Evolutionary conservation across 2,329 filamentous ascomycete genomes (phyloP), one percentile per base, ranked within the genome.

Genomic region (Alternaria tenuissima): DNA sequence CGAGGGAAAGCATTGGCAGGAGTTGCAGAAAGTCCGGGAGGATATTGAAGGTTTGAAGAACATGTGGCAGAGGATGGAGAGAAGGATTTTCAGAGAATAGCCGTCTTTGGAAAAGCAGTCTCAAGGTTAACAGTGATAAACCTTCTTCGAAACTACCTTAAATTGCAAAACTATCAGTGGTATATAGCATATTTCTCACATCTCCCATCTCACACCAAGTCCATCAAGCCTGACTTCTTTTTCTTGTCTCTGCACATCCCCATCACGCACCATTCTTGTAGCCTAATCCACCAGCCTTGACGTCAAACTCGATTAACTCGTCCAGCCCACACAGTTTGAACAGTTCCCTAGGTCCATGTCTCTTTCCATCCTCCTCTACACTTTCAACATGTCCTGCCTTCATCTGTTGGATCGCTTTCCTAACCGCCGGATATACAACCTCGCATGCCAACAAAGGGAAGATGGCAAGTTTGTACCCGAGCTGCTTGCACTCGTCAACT

Each of bases 401-500:
- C 61, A 78, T 60, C 61, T 76, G 67, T 56, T 63, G 65, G 11
- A 74, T 60, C 16, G 74, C 75, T 47, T 62, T 72, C 56, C 65
- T 66, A 1, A 78, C 73, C 2, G 71, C 74, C 0, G 73, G 73
- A 61, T 76, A 77, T 24, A 77, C 74, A 30, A 73, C 68, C 59
- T 76, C 74, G 4, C 76, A 64, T 1, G 65, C 70, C 48, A 76
- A 26, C 7, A 61, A 63, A 5, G 86, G 85, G 68, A 85, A 87
- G 57, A 89, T 89, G 47, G 87, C 84, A 57, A 89, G 80, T 59
- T 82, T 81, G 74, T 86, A 89, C 0, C 87, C 87, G 67, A 88
- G 79, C 41, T 83, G 78, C 61, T 80, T 80, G 7, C 86, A 86
- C 65, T 88, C 83, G 0, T 82, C 74, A 2, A 82, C 82, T 1